A percentile compares a stretch with the other conserved stretches of the same genome.
Conservation (phyloP, 805 yeast genomes). For the Ascoidea tarda region DNA sequence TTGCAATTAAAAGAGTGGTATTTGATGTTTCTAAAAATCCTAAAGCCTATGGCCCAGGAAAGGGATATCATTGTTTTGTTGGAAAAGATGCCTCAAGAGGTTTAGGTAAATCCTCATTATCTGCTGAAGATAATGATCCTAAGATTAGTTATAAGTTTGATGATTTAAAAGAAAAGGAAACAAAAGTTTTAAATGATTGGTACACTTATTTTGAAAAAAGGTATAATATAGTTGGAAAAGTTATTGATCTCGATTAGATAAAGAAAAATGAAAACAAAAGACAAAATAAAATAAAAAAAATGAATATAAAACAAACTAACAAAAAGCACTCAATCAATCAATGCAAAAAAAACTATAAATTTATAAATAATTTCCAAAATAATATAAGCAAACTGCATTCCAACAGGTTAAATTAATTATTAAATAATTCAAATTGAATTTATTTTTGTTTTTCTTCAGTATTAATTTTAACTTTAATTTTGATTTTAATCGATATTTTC, state of each 20-base stretch:
- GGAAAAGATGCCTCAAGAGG: conserved; percentile 74
- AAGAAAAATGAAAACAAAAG: too few relatives aligned
- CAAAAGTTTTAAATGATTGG: conserved; percentile 62
- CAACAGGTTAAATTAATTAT: too few relatives aligned
- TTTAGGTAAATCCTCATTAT: conserved; percentile 51
- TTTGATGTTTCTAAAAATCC: conserved; percentile 63
- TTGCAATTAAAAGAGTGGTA: conserved; percentile 62
- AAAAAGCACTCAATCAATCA: too few relatives aligned
- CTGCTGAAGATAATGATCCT: conserved; percentile 33
- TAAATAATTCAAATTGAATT: too few relatives aligned
- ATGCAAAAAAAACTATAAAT: too few relatives aligned
- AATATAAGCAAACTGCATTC: too few relatives aligned
- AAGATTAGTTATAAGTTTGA: conserved; percentile 32
- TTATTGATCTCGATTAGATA: conserved; percentile 2
- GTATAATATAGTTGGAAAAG: conserved; percentile 16
- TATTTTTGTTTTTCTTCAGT: too few relatives aligned
- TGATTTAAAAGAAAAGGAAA: conserved; percentile 44
- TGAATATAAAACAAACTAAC: too few relatives aligned
- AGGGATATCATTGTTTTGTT: conserved; percentile 54
- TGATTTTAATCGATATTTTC: conserved; percentile 8
- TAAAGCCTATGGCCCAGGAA: conserved; percentile 65
- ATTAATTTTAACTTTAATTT: too few relatives aligned
- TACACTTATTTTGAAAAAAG: conserved; percentile 42
- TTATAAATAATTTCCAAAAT: too few relatives aligned
- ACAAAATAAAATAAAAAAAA: too few relatives aligned